Base-by-base conservation (phyloP, 83 land plant species). In the Picea mariana region DNA sequence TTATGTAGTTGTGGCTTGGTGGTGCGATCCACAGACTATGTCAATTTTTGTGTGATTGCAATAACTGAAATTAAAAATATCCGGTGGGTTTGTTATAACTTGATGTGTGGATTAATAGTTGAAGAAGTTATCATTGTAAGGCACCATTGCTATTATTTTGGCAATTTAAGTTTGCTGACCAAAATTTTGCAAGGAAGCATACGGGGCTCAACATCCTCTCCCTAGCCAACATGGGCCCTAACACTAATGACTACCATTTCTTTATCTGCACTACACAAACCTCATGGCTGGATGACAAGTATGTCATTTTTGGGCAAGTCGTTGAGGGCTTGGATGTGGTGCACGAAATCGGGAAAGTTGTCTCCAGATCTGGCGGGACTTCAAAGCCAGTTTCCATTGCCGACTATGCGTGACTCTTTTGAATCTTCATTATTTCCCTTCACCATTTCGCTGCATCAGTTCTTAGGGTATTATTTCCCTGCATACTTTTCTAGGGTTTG, bases 151-250 rank as follows among this genome's bases (percentile, higher is more conserved):
- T 1, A 34, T 34, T 34, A 34, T 34, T 34, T 1, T 34, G 0
- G 38, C 2, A 34, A 34, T 34, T 34, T 1, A 82, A 77, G 21
- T 82, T 82, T n/a, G 49, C 18, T 1, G 84, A 82, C 20, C 81
- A 82, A 72, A 82, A 82, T 23, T 82, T 82, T 67, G 21, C n/a
- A 24, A 62, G 20, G 81, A 77, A 77, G 52, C 84, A 83, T 58
- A 80, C 66, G 4, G 83, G 61, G 17, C 76, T 77, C 1, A 52
- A 65, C n/a, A 68, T 68, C 9, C 26, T 80, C 11, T 83, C 82
- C 83, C 67, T 79, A 84, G 85, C 77, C 18, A 82, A 82, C n/a
- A 38, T 71, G 3, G 84, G 84, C 7, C 61, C 84, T 18, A 38
- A 77, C 21, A 82, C 84, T 4, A 82, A 82, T 13, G 84, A 71